phyloP scores from a whole-genome alignment of 352 stramenopile species.

The Nannochloropsis limnetica region DNA sequence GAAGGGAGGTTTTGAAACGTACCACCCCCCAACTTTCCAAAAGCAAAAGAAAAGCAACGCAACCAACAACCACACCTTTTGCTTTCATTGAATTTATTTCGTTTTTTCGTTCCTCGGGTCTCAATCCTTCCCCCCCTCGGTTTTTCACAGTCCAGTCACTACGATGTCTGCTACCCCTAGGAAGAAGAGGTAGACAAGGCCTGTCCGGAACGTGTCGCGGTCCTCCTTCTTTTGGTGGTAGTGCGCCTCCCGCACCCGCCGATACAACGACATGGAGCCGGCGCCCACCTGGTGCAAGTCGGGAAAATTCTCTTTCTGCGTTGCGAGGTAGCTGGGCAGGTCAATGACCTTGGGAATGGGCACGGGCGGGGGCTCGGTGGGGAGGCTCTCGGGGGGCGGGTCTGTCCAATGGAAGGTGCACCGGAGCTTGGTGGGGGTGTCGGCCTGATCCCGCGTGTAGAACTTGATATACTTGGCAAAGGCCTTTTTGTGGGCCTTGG shows the following conservation, averaged over 20 bases:
- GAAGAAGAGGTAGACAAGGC: background rate
- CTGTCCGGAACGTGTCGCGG: background rate
- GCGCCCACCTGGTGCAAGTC: background rate
- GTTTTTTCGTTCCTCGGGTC: too few relatives aligned
- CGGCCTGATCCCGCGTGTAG: background rate
- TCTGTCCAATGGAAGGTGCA: constrained; percentile 7
- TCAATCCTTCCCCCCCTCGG: too few relatives aligned
- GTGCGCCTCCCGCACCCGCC: background rate
- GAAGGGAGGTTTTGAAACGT: too few relatives aligned
- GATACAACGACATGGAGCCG: constrained; percentile 6
- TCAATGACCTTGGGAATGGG: background rate
- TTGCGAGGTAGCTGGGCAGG: background rate
- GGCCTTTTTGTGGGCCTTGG: background rate
- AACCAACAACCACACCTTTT: too few relatives aligned
- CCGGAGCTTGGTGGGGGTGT: background rate
- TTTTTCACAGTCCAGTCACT: background rate
- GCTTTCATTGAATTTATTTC: too few relatives aligned
- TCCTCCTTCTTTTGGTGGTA: constrained; percentile 19
- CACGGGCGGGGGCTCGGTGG: background rate
- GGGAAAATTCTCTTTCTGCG: constrained; percentile 25
- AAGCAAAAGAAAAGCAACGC: too few relatives aligned
- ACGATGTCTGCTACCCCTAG: background rate
- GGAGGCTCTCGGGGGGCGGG: background rate
- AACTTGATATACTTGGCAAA: background rate
- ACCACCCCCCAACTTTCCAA: too few relatives aligned